These are phyloP conservation scores for Dunaliella sp. DNA, from an alignment of 139 green algal genomes.

Conservation along the genomic window DNA sequence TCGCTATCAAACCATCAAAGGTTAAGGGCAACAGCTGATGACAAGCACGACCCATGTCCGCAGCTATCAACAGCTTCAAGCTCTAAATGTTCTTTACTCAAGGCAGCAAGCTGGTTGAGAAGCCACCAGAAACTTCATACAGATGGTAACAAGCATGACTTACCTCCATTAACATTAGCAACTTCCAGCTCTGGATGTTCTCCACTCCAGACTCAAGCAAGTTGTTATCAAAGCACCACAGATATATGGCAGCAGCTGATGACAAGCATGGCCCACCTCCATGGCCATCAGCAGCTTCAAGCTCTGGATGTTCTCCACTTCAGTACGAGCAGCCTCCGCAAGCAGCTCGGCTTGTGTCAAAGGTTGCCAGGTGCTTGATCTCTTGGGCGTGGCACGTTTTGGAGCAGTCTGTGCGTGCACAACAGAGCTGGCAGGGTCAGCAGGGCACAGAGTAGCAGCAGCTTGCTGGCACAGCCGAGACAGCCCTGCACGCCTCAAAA, in stretches of 20 bases:
- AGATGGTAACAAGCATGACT: too few relatives aligned
- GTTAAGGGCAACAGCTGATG: too few relatives aligned
- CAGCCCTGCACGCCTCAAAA: slow-evolving; percentile 78
- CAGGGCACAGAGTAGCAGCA: too few relatives aligned
- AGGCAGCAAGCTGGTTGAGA: too few relatives aligned
- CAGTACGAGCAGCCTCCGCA: slow-evolving; percentile 79
- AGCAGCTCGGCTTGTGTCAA: slow-evolving; percentile 84
- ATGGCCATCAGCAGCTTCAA: slow-evolving; percentile 57
- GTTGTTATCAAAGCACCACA: too few relatives aligned
- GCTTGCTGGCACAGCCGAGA: background rate
- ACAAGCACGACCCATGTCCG: slow-evolving; percentile 15
- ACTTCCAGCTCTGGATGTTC: too few relatives aligned
- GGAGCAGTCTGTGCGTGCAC: background rate
- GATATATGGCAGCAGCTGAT: too few relatives aligned
- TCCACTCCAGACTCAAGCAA: slow-evolving; percentile 73
- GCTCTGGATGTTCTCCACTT: slow-evolving; percentile 68
- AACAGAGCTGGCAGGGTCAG: background rate
- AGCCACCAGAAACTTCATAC: too few relatives aligned
- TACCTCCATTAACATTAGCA: too few relatives aligned
- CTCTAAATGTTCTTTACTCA: slow-evolving; percentile 74
- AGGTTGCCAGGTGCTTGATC: slow-evolving; percentile 4
- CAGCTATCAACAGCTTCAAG: slow-evolving; percentile 55
- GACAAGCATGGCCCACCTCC: slow-evolving; percentile 16
- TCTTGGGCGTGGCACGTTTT: background rate
- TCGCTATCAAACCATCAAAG: too few relatives aligned